phyloP scores from a whole-genome alignment of 1,284 basidiomycete genomes.

The Ceratobasidium sp. region DNA sequence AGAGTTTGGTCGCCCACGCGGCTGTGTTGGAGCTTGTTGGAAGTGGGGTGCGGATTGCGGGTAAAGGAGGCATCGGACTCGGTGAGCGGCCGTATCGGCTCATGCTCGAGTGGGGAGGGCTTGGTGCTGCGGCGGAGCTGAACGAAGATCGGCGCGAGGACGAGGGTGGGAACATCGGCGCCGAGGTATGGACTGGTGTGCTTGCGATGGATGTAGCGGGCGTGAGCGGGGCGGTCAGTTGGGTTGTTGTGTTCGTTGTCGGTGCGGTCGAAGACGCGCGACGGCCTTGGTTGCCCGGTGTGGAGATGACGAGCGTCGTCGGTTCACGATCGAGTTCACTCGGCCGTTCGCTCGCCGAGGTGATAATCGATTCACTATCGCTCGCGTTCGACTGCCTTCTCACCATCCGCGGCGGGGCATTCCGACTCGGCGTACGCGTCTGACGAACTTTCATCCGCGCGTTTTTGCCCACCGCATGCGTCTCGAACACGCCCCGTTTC shows the following conservation, averaged over 20 bases:
- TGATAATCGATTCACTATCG: slow-evolving; percentile 76
- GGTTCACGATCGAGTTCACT: slow-evolving; percentile 44
- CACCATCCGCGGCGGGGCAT: slow-evolving; percentile 58
- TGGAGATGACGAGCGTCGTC: slow-evolving; percentile 6
- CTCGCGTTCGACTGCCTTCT: slow-evolving; percentile 81
- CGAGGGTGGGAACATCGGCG: slow-evolving; percentile 74
- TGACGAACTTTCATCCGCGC: slow-evolving; percentile 77
- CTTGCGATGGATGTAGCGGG: slow-evolving; percentile 73
- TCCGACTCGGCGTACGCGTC: slow-evolving; percentile 74
- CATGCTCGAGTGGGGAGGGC: slow-evolving; percentile 55
- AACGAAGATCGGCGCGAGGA: slow-evolving; percentile 88
- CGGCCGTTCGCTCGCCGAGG: slow-evolving; percentile 66
- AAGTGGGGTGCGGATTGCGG: slow-evolving; percentile 61
- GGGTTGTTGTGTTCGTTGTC: slow-evolving; percentile 9
- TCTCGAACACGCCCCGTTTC: slow-evolving; percentile 83
- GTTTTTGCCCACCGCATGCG: slow-evolving; percentile 87
- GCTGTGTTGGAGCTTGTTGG: slow-evolving; percentile 58
- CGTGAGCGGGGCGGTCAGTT: slow-evolving; percentile 66
- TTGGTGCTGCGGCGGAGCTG: slow-evolving; percentile 84
- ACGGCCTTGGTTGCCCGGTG: slow-evolving; percentile 17
- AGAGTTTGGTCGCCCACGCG: slow-evolving; percentile 76
- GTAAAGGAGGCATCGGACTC: slow-evolving; percentile 90
- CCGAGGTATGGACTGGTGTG: slow-evolving; percentile 62
- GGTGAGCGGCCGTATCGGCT: slow-evolving; percentile 81
- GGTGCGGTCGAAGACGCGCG: slow-evolving; percentile 44